These are phyloP conservation scores for Gossypium anomalum DNA, from an alignment of 345 rosid genomes.

Conservation along the genomic window DNA sequence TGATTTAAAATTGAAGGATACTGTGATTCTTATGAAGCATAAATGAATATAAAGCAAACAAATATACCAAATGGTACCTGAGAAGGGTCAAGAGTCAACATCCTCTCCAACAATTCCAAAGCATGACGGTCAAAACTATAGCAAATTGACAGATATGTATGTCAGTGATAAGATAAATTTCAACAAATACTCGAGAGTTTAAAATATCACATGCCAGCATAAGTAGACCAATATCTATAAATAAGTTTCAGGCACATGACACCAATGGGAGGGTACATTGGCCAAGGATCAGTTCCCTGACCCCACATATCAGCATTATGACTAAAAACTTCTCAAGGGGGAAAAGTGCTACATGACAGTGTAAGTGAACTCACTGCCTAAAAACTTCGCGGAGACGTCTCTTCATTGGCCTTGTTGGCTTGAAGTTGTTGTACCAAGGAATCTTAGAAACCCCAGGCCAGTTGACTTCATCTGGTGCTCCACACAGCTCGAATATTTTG, in stretches of 20 bases:
- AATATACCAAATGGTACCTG: constrained; percentile 46
- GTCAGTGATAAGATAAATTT: not conserved
- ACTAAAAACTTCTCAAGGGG: not conserved
- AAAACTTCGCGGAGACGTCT: constrained; percentile 78
- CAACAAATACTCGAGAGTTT: not conserved
- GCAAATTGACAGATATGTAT: not conserved
- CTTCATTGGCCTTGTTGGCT: constrained; percentile 69
- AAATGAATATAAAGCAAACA: not conserved
- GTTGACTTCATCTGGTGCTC: constrained; percentile 63
- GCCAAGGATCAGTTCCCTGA: not conserved
- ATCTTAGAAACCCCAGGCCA: constrained; percentile 78
- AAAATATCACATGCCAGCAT: not conserved
- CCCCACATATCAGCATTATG: not conserved
- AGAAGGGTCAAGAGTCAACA: constrained; percentile 85
- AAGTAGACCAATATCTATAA: not conserved
- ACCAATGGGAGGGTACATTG: not conserved
- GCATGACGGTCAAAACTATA: constrained; percentile 83
- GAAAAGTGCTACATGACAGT: not conserved
- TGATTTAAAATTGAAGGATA: not conserved
- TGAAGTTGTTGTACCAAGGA: constrained; percentile 73
- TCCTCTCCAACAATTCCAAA: constrained; percentile 79
- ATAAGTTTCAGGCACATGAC: not conserved
- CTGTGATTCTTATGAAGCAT: not conserved
- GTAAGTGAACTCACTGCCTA: constrained; percentile 57
- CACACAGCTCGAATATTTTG: constrained; percentile 75